Base-by-base conservation (phyloP, 2,329 filamentous ascomycete genomes). In the Alternaria arbusti region DNA sequence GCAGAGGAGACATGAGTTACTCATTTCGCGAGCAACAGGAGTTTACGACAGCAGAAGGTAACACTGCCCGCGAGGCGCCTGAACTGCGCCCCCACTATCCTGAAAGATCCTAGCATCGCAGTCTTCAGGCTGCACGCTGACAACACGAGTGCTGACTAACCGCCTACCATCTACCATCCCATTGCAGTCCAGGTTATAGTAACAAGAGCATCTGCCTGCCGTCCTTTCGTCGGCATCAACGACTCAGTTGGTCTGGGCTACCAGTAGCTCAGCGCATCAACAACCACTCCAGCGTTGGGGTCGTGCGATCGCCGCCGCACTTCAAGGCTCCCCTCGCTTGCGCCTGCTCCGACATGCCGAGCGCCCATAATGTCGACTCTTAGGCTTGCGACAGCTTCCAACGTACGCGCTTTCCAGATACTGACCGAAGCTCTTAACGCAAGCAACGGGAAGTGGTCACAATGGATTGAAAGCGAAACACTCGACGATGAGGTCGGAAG, bases 401-500 rank as follows among this genome's bases (percentile, higher is more conserved):
- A 73, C 45, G 64, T 79, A 25, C 73, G 73, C 55, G 70, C 64
- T 11, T 79, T 80, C 54, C 73, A 76, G 20, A 60, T 36, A 11
- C 66, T 80, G 28, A 57, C 63, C 20, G 58, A 68, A 28, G 65
- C 65, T 6, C 68, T 79, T 8, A 54, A 40, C 52, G 57, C 59
- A 5, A 67, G 57, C 59, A 57, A 72, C 23, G 43, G 55, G 17
- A 65, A 60, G 32, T 63, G 67, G 57, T 15, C 58, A 6, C 30
- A 69, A 43, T 51, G 63, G 6, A 63, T 79, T 49, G 74, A 78
- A 15, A 47, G 51, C 8, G 76, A 76, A 30, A 70, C 69, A 15
- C 71, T 80, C 13, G 71, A 77, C 36, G 78, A 80, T 57, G 78
- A 80, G 52, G 69, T 78, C 44, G 77, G 78, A n/a, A 73, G 77